Percentiles rank a stretch among this genome's conserved stretches.
Conservation (phyloP, 2,329 filamentous ascomycete genomes). For the Penicillium sp. region DNA sequence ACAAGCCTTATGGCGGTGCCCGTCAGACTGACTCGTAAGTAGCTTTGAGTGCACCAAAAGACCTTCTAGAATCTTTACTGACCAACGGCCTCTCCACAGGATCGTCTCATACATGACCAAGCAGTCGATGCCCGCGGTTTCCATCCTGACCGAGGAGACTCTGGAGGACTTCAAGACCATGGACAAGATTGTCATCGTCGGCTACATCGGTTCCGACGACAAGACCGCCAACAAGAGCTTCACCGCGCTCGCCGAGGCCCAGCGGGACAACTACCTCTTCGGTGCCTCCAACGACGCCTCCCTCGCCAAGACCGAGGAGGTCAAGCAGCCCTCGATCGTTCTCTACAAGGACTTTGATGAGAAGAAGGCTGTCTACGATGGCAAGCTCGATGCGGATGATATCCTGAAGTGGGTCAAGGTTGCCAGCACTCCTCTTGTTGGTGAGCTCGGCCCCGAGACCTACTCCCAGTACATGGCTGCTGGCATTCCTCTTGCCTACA, state of each 20-base stretch:
- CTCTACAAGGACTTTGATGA: constrained; percentile 99
- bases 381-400: constrained; percentile 77
- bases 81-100: constrained; percentile 35
- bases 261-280: constrained; percentile 91
- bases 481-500: constrained; percentile 91
- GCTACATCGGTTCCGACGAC: constrained; percentile 77
- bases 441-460: constrained; percentile 95
- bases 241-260: constrained; percentile 68
- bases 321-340: constrained; percentile 81
- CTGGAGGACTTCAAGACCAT: constrained; percentile 96
- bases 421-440: constrained; percentile 83
- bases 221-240: constrained; percentile 89
- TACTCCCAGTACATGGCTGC: constrained; percentile 94
- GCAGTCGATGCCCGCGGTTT: constrained; percentile 92
- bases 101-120: constrained; percentile 93
- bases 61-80: constrained; percentile 17
- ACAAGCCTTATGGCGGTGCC: constrained; percentile 81
- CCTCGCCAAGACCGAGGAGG: constrained; percentile 86
- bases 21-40: constrained; percentile 76
- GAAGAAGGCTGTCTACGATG: constrained; percentile 81
- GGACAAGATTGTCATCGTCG: constrained; percentile 94
- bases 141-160: constrained; percentile 75
- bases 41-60: background rate
- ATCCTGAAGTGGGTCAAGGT: constrained; percentile 84
- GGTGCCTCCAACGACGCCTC: constrained; percentile 80